phyloP scores from a whole-genome alignment of 352 stramenopile species.

The Phytophthora sp. region DNA sequence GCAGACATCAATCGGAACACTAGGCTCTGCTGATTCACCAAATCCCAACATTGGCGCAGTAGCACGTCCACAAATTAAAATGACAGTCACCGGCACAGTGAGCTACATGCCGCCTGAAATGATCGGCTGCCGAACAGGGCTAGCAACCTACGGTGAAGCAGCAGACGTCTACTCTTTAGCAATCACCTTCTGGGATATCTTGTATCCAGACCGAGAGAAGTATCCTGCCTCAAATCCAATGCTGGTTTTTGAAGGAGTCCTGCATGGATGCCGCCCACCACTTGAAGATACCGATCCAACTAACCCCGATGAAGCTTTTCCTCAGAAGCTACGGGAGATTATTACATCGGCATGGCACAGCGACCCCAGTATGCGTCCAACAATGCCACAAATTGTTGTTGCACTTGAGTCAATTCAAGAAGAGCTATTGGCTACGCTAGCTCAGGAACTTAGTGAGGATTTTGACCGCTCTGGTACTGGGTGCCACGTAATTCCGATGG shows the following conservation, averaged over 20 bases:
- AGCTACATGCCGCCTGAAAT: constrained; percentile 82
- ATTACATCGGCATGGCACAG: constrained; percentile 63
- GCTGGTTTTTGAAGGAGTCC: constrained; percentile 54
- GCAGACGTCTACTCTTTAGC: constrained; percentile 77
- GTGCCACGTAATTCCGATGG: constrained; percentile 8
- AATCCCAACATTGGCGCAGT: background rate
- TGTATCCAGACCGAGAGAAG: constrained; percentile 55
- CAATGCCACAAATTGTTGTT: constrained; percentile 49
- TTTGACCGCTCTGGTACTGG: constrained; percentile 27
- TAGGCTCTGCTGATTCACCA: constrained; percentile 12
- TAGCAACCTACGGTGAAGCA: constrained; percentile 62
- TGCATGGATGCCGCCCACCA: constrained; percentile 49
- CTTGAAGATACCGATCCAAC: constrained; percentile 33
- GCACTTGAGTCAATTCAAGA: constrained; percentile 67
- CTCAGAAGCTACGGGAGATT: constrained; percentile 58
- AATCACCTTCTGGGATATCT: constrained; percentile 81
- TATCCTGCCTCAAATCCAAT: constrained; percentile 53
- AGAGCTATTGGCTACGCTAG: constrained; percentile 55
- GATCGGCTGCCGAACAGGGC: constrained; percentile 51
- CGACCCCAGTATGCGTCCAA: constrained; percentile 54
- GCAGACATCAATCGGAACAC: constrained; percentile 13
- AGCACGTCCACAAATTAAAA: constrained; percentile 41
- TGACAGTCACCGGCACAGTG: constrained; percentile 75
- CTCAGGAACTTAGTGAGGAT: constrained; percentile 51
- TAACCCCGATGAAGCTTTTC: constrained; percentile 20